Percentiles rank a stretch among this genome's conserved stretches.
Evolutionary conservation across 73 alveolate genomes (phyloP).

Genomic region (Halteria grandinella): DNA sequence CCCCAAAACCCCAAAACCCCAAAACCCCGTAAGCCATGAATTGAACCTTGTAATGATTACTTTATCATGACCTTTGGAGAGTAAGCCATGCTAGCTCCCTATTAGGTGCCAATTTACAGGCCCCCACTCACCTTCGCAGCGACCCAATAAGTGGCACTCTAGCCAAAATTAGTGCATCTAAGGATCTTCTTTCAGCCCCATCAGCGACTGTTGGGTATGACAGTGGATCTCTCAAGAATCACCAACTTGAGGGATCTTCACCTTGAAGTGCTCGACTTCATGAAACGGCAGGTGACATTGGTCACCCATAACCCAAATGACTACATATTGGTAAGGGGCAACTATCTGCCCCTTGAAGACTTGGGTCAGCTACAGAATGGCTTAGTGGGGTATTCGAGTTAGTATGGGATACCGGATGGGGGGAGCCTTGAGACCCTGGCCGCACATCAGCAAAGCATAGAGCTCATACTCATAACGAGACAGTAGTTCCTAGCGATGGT

Average conservation of each 20-base stretch:
- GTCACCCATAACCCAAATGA: background rate
- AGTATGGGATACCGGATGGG: too few relatives aligned
- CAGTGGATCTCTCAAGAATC: background rate
- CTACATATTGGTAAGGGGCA: constrained; percentile 18
- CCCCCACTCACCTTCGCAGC: too few relatives aligned
- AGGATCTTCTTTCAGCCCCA: constrained; percentile 12
- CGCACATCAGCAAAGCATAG: too few relatives aligned
- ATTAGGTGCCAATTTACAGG: too few relatives aligned
- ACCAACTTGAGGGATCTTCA: constrained; percentile 8
- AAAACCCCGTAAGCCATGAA: too few relatives aligned
- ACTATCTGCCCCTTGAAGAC: constrained; percentile 15
- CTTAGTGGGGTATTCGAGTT: constrained; percentile 13
- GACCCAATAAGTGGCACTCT: too few relatives aligned
- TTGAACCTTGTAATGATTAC: too few relatives aligned
- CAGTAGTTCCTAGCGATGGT: constrained; percentile 6
- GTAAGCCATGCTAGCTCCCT: too few relatives aligned
- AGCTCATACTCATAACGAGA: too few relatives aligned
- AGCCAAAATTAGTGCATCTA: background rate
- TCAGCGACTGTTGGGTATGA: constrained; percentile 11
- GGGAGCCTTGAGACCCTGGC: too few relatives aligned
- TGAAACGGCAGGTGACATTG: background rate
- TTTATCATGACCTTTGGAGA: too few relatives aligned
- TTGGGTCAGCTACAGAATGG: background rate
- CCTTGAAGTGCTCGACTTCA: constrained; percentile 6
- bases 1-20: too few relatives aligned